Evolutionary conservation across 768 basidiomycete genomes (phyloP), one percentile per base, ranked within the genome.

Genomic region (Tricholoma hemisulphureum): DNA sequence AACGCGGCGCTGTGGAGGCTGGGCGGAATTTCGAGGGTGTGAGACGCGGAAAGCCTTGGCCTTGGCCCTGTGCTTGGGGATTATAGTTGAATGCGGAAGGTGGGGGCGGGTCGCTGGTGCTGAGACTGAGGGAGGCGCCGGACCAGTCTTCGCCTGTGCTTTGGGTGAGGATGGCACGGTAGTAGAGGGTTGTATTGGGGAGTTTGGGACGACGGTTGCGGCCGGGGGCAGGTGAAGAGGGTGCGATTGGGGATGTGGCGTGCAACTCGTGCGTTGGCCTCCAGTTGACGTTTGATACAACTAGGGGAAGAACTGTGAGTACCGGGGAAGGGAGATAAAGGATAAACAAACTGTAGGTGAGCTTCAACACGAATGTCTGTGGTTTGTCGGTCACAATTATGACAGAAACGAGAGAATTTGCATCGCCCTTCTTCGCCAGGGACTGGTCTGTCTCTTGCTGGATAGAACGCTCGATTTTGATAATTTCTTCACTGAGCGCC

Each of bases 141-240:
- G 63, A 74, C 86, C 85, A 88, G 58, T 84, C 81, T 62, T 88
- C 86, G 11, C 85, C 85, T 0, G 85, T 84, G 61, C 67, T 67
- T 61, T 88, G 85, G 0, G 65, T 70, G 51, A 87, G 73, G 26
- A 75, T 71, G 0, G 84, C 83, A 23, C 81, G 80, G 62, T 86
- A 86, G 58, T 83, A 79, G 9, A 88, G 73, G 2, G 75, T 60
- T 23, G 85, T 76, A 0, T 73, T 64, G n/a, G 46, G 46, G 26
- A 48, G 46, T 9, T 48, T 48, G 5, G 45, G 46, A 31, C 6
- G 29, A 31, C 10, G 5, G 29, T 31, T 5, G 29, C 6, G 29
- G 29, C 10, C 29, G 16, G 26, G 13, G 16, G 6, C 1, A 3
- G 43, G 8, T 3, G 23, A 45, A 16, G 24, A n/a, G 2, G 46